phyloP scores from a whole-genome alignment of 805 yeast genomes.

The Middelhovenomyces tepae region DNA sequence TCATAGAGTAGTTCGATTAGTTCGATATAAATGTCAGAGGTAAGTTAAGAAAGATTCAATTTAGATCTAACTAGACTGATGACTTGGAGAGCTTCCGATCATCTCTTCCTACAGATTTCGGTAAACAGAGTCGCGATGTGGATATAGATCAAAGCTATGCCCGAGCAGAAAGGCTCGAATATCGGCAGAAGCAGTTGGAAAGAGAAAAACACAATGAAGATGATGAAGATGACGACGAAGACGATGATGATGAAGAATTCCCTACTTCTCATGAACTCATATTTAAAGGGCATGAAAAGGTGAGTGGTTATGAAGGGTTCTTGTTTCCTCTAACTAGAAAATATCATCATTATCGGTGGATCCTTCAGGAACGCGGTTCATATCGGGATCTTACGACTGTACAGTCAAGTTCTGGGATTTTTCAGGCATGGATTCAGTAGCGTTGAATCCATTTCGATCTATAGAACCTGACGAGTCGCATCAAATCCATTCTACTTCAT shows the following conservation, averaged over 20 bases:
- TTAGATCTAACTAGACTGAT: too few relatives aligned
- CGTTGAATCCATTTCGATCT: slow-evolving; percentile 18
- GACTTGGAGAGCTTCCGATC: too few relatives aligned
- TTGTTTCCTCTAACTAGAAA: too few relatives aligned
- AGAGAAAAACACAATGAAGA: too few relatives aligned
- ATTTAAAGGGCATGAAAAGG: slow-evolving; percentile 17
- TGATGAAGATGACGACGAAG: slow-evolving; percentile 19
- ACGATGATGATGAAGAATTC: slow-evolving; percentile 24
- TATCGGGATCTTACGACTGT: slow-evolving; percentile 23
- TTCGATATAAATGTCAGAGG: too few relatives aligned
- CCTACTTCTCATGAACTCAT: slow-evolving; percentile 30
- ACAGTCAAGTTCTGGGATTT: slow-evolving; percentile 28
- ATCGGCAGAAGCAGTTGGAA: too few relatives aligned
- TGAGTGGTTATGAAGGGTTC: slow-evolving; percentile 16
- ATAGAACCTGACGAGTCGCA: slow-evolving; percentile 22
- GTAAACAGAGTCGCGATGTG: too few relatives aligned
- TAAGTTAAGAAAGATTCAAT: too few relatives aligned
- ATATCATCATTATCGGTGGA: slow-evolving; percentile 24
- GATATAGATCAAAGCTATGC: too few relatives aligned
- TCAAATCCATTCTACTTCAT: slow-evolving; percentile 16
- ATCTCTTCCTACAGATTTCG: too few relatives aligned
- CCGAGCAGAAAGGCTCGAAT: too few relatives aligned
- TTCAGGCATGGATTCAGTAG: slow-evolving; percentile 23
- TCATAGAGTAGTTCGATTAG: too few relatives aligned
- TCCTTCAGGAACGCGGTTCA: slow-evolving; percentile 22